phyloP scores from a whole-genome alignment of 352 stramenopile genomes.

The Phytopythium oedochilum region DNA sequence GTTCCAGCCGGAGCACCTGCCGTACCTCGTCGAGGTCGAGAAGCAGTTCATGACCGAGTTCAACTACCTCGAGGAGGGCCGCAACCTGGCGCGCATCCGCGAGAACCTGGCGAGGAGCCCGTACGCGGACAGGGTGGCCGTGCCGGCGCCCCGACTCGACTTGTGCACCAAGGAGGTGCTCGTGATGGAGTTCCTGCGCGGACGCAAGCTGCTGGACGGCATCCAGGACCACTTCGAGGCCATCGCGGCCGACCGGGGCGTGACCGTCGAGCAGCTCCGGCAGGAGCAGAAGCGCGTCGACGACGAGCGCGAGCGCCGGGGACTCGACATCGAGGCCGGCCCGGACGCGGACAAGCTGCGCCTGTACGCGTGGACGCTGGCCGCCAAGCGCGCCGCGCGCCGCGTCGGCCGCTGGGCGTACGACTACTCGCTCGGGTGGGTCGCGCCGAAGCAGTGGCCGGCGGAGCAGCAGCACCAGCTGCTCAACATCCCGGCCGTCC shows the following conservation, averaged over 20 bases:
- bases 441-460: conserved; percentile 45
- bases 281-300: conserved; percentile 70
- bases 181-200: conserved; percentile 94
- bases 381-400: conserved; percentile 30
- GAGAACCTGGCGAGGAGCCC: conserved; percentile 86
- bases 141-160: conserved; percentile 85
- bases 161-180: conserved; percentile 93
- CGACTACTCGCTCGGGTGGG: conserved; percentile 85
- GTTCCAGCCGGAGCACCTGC: conserved; percentile 93
- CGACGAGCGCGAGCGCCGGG: conserved; percentile 47
- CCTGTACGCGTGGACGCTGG: conserved; percentile 45
- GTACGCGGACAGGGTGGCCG: conserved; percentile 60
- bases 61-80: conserved; percentile 92
- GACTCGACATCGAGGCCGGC: conserved; percentile 72
- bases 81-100: conserved; percentile 87
- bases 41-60: conserved; percentile 98
- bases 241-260: conserved; percentile 81
- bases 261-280: conserved; percentile 84
- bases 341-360: conserved; percentile 53
- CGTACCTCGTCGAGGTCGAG: conserved; percentile 93
- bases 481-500: conserved; percentile 76
- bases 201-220: conserved; percentile 79
- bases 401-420: conserved; percentile 46
- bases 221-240: conserved; percentile 90
- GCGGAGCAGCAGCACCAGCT: conserved; percentile 43